Evolutionary conservation across 441 rosid genomes (phyloP).

Genomic region (Lepidium campestre): DNA sequence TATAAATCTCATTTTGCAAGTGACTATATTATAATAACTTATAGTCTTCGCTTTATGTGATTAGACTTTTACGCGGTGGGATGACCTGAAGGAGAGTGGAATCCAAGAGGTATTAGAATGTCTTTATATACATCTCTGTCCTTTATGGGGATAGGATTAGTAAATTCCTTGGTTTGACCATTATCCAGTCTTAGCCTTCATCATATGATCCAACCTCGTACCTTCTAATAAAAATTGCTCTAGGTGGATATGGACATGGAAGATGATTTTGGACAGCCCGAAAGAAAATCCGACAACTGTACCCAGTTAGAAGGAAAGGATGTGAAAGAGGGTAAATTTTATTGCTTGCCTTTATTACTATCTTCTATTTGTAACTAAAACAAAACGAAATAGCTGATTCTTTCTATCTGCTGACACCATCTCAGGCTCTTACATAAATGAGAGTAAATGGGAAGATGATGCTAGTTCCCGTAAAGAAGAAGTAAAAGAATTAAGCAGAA

Average conservation of each 20-base stretch:
- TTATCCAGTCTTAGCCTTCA: background rate
- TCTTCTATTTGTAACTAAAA: background rate
- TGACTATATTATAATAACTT: background rate
- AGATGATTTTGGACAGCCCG: constrained; percentile 54
- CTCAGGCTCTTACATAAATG: constrained; percentile 33
- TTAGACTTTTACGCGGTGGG: constrained; percentile 76
- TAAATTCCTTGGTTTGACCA: background rate
- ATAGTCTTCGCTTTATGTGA: constrained; percentile 27
- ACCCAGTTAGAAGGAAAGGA: constrained; percentile 25
- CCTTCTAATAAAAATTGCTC: constrained; percentile 1
- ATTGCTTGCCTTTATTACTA: background rate
- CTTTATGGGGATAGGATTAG: background rate
- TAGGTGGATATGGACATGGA: constrained; percentile 97
- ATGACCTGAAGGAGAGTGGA: constrained; percentile 74
- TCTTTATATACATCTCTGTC: background rate
- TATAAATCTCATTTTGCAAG: background rate
- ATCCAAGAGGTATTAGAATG: constrained; percentile 70
- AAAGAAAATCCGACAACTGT: constrained; percentile 35
- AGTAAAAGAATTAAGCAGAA: constrained; percentile 63
- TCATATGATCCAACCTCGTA: background rate
- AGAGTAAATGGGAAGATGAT: constrained; percentile 48
- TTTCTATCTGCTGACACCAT: background rate
- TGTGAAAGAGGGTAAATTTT: constrained; percentile 43
- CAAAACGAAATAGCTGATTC: background rate
- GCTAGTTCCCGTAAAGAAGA: constrained; percentile 33